Evolutionary conservation across 176 grass and related monocot species (phyloP).

Genomic region (Elaeis guineensis): DNA sequence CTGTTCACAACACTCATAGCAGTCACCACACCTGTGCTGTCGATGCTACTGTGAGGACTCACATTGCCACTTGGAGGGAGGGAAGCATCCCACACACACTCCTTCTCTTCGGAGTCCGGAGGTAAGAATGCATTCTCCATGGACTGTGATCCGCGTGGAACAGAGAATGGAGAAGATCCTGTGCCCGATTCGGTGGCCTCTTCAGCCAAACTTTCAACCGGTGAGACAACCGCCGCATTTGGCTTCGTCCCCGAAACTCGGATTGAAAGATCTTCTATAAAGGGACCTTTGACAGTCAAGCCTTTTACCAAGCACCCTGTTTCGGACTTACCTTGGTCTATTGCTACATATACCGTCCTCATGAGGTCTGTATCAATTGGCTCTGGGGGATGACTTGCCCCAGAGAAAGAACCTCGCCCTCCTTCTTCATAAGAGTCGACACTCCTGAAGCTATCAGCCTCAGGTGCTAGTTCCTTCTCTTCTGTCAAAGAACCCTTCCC

Average conservation of each 20-base stretch:
- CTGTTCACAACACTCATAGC: constrained; percentile 42
- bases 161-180: constrained; percentile 24
- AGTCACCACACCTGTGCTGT: constrained; percentile 61
- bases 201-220: constrained; percentile 33
- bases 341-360: constrained; percentile 85
- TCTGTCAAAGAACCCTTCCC: constrained; percentile 50
- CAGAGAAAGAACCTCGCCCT: constrained; percentile 59
- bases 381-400: constrained; percentile 74
- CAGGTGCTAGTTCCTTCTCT: constrained; percentile 41
- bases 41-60: constrained; percentile 92
- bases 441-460: constrained; percentile 78
- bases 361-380: constrained; percentile 87
- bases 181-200: constrained; percentile 35
- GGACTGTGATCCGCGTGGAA: constrained; percentile 25
- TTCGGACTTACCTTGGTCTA: constrained; percentile 60
- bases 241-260: constrained; percentile 36
- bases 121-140: constrained; percentile 33
- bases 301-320: constrained; percentile 40
- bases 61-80: constrained; percentile 89
- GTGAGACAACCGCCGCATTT: constrained; percentile 18
- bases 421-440: constrained; percentile 68
- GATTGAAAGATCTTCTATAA: constrained; percentile 61
- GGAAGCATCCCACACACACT: constrained; percentile 86
- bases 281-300: constrained; percentile 56
- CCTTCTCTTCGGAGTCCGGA: constrained; percentile 75